Percentiles rank a stretch among this genome's conserved stretches.
These are phyloP conservation scores for Volvariella volvacea DNA, from an alignment of 1,284 basidiomycete species.

Conservation along the genomic window DNA sequence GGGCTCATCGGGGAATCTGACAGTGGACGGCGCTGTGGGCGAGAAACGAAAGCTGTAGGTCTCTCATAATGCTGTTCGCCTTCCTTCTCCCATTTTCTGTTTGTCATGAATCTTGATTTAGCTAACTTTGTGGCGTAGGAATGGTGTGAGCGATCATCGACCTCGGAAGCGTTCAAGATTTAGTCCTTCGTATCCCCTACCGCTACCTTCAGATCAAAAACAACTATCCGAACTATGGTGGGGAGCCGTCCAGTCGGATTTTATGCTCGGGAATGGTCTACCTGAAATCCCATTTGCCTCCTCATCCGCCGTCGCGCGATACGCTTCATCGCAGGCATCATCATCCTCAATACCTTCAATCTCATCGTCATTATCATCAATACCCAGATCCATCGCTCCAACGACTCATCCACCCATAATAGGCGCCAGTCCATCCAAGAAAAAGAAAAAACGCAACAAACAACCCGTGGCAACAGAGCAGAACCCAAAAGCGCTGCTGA, in stretches of 20 bases:
- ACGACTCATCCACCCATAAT: conserved; percentile 8
- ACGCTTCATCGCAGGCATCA: too few relatives aligned
- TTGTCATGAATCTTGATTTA: not conserved
- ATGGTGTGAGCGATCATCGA: conserved; percentile 19
- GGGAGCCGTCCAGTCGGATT: conserved; percentile 57
- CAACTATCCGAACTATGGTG: conserved; percentile 64
- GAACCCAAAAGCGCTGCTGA: conserved; percentile 45
- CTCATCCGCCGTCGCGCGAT: conserved; percentile 21
- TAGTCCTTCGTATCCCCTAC: conserved; percentile 23
- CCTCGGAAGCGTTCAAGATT: conserved; percentile 36
- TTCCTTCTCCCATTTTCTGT: not conserved
- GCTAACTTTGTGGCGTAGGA: conserved; percentile 18
- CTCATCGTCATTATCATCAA: conserved; percentile 2
- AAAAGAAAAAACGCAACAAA: conserved; percentile 9
- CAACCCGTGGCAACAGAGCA: conserved; percentile 8
- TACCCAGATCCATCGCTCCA: conserved; percentile 8
- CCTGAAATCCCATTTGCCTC: conserved; percentile 47
- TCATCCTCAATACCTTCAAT: too few relatives aligned
- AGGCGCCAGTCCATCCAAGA: not conserved
- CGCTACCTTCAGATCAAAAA: conserved; percentile 27
- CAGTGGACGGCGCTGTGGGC: conserved; percentile 36
- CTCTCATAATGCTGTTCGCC: conserved; percentile 1
- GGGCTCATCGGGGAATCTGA: conserved; percentile 16
- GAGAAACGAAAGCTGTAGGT: conserved; percentile 61
- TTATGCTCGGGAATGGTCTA: conserved; percentile 57